phyloP scores from a whole-genome alignment of 805 yeast genomes.

The Kuraishia floccosa region DNA sequence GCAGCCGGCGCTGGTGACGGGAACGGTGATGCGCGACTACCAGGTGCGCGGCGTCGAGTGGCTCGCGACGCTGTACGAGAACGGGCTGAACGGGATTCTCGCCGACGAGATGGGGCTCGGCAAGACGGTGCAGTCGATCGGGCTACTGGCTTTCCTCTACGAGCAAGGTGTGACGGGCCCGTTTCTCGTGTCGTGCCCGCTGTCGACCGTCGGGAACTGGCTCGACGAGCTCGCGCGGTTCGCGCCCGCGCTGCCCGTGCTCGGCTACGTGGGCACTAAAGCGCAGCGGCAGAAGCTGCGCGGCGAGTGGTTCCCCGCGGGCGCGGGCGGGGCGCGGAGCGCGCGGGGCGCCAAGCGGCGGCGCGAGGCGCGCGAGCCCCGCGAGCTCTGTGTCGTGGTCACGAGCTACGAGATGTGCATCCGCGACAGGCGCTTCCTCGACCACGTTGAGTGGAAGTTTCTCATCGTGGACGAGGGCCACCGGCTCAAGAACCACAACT shows the following conservation, averaged over 20 bases:
- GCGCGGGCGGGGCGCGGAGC: slow-evolving; percentile 10
- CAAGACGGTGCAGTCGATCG: slow-evolving; percentile 81
- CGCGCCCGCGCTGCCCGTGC: slow-evolving; percentile 56
- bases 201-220: slow-evolving; percentile 87
- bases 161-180: slow-evolving; percentile 78
- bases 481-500: slow-evolving; percentile 75
- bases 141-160: slow-evolving; percentile 61
- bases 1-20: slow-evolving; percentile 47
- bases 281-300: slow-evolving; percentile 38
- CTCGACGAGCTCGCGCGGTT: slow-evolving; percentile 55
- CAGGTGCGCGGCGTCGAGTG: slow-evolving; percentile 89
- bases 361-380: too few relatives aligned
- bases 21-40: slow-evolving; percentile 64
- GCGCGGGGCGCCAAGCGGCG: too few relatives aligned
- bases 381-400: slow-evolving; percentile 44
- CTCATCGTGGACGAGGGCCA: slow-evolving; percentile 95
- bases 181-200: slow-evolving; percentile 67
- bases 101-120: slow-evolving; percentile 99
- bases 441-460: slow-evolving; percentile 59
- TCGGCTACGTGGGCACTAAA: slow-evolving; percentile 58
- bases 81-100: slow-evolving; percentile 87
- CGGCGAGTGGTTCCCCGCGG: slow-evolving; percentile 8
- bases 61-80: slow-evolving; percentile 80
- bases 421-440: slow-evolving; percentile 49
- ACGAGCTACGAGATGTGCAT: slow-evolving; percentile 79